These are phyloP conservation scores for Scenedesmus sp. DNA, from an alignment of 163 green algal species.

Conservation along the genomic window DNA sequence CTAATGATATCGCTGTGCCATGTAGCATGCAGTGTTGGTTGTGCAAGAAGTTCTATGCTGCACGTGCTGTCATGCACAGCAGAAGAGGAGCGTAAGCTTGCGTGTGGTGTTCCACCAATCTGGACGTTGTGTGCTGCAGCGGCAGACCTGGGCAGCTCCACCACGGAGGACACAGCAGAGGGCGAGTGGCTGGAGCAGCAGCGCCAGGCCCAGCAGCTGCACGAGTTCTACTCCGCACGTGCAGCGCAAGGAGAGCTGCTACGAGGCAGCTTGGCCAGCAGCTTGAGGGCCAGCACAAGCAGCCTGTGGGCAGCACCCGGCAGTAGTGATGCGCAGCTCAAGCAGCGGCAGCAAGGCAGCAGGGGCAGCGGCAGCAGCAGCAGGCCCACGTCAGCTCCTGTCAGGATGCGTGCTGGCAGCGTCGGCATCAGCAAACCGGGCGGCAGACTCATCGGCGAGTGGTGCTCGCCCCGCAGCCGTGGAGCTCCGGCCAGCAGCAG, in stretches of 20 bases:
- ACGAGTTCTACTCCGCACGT: slow-evolving; percentile 42
- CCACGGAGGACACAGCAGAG: slow-evolving; percentile 42
- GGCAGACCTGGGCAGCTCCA: slow-evolving; percentile 13
- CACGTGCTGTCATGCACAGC: too few species aligned
- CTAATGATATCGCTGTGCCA: too few species aligned
- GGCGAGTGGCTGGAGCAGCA: slow-evolving; percentile 39
- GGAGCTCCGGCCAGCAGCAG: background rate
- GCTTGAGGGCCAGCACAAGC: slow-evolving; percentile 22
- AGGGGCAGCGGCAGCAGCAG: background rate
- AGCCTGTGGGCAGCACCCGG: slow-evolving; percentile 8
- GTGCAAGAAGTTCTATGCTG: too few species aligned
- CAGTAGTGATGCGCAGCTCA: background rate
- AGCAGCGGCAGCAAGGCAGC: slow-evolving; percentile 5
- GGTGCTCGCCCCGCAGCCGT: background rate
- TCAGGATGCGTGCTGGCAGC: background rate
- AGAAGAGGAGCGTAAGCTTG: background rate
- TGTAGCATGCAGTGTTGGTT: background rate
- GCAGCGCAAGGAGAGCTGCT: slow-evolving; percentile 33
- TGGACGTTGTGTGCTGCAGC: background rate
- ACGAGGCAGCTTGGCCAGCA: slow-evolving; percentile 28
- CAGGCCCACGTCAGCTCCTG: slow-evolving; percentile 14
- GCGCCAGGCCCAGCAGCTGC: slow-evolving; percentile 38
- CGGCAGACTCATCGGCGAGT: background rate
- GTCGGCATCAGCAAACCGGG: background rate
- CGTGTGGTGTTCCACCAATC: background rate